These are phyloP conservation scores for Hypoxylon sp. DNA, from an alignment of 2,329 filamentous ascomycete genomes.

Conservation along the genomic window DNA sequence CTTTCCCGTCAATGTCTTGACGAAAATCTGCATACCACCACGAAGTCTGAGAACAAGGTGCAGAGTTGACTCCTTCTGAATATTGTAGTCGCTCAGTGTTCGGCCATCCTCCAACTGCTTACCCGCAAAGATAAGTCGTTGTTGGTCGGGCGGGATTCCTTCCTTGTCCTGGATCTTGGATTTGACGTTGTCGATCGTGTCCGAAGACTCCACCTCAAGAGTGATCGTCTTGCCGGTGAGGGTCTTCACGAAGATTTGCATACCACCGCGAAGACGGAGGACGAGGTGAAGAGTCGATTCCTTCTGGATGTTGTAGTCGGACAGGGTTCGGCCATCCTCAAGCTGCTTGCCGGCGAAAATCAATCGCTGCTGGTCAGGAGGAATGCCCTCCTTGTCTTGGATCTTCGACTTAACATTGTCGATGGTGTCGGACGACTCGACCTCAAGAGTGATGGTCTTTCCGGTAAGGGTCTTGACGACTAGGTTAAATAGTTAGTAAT, in stretches of 20 bases:
- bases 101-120: constrained; percentile 95
- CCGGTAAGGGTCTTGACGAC: constrained; percentile 89
- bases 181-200: constrained; percentile 96
- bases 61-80: constrained; percentile 90
- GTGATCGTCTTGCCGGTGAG: constrained; percentile 96
- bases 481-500: constrained; percentile 45
- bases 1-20: constrained; percentile 79
- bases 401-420: constrained; percentile 98
- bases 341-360: constrained; percentile 98
- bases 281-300: constrained; percentile 89
- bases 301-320: constrained; percentile 97
- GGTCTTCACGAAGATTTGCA: constrained; percentile 92
- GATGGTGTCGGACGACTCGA: constrained; percentile 91
- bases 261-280: constrained; percentile 89
- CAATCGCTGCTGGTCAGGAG: constrained; percentile 93
- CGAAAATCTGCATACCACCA: constrained; percentile 84
- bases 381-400: constrained; percentile 97
- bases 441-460: constrained; percentile 94
- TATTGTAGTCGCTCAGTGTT: constrained; percentile 95
- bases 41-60: constrained; percentile 86
- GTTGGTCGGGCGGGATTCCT: constrained; percentile 94
- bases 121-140: constrained; percentile 92
- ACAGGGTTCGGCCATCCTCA: constrained; percentile 91
- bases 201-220: constrained; percentile 87
- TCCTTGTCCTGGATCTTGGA: constrained; percentile 94